A percentile compares a stretch with the other conserved stretches of the same genome.
Conservation (phyloP, 2,329 filamentous ascomycete genomes). For the Epichloe festucae region DNA sequence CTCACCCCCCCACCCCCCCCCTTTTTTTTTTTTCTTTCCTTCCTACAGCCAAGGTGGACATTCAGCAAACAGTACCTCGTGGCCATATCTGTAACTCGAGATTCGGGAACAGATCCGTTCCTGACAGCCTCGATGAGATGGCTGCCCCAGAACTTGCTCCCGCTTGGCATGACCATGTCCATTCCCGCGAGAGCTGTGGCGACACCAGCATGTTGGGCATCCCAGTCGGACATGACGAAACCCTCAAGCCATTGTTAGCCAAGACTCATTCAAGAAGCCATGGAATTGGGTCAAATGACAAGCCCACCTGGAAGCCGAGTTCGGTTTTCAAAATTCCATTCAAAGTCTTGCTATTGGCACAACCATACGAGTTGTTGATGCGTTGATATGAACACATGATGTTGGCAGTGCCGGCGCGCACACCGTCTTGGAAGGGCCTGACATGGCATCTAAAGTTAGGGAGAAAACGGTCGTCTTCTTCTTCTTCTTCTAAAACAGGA, state of each 20-base stretch:
- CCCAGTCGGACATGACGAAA: conserved; percentile 57
- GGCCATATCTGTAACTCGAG: conserved; percentile 49
- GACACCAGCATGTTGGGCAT: conserved; percentile 51
- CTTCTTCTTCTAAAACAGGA: neutral
- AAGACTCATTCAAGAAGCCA: too few species aligned
- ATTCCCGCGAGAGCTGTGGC: conserved; percentile 50
- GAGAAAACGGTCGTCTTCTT: neutral
- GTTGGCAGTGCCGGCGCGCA: conserved; percentile 44
- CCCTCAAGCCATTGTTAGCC: conserved; percentile 28
- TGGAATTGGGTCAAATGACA: too few species aligned
- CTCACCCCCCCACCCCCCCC: too few species aligned
- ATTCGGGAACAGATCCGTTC: conserved; percentile 44
- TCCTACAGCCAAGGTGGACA: neutral
- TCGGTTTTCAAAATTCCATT: conserved; percentile 55
- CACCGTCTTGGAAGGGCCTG: conserved; percentile 56
- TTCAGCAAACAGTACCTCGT: conserved; percentile 17
- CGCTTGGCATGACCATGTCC: conserved; percentile 57
- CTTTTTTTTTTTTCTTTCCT: neutral
- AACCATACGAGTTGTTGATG: conserved; percentile 59
- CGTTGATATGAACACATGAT: conserved; percentile 57
- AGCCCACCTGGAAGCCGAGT: conserved; percentile 35
- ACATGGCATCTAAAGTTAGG: too few species aligned
- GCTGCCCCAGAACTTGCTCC: conserved; percentile 26
- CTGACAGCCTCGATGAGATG: conserved; percentile 47
- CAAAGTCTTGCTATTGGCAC: conserved; percentile 53